Conservation (phyloP, 257 asterid genomes). For the Scutellaria baicalensis region DNA sequence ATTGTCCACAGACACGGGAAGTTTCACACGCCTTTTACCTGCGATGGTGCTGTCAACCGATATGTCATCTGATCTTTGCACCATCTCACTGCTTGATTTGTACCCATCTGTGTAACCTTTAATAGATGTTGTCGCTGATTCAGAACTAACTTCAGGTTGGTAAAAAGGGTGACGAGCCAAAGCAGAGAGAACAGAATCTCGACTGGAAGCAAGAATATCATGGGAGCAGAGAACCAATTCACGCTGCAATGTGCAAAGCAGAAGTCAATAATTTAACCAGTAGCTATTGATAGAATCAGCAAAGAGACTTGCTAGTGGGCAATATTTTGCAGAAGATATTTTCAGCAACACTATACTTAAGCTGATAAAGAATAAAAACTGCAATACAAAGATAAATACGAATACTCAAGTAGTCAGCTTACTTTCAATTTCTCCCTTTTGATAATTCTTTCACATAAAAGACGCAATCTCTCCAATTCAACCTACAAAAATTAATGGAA, state of each 20-base stretch:
- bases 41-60: constrained; percentile 81
- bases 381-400: not conserved
- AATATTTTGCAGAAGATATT: not conserved
- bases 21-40: constrained; percentile 58
- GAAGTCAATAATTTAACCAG: not conserved
- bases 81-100: constrained; percentile 69
- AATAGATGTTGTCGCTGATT: constrained; percentile 88
- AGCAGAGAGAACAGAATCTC: constrained; percentile 67
- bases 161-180: constrained; percentile 70
- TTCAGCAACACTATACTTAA: not conserved
- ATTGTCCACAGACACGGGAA: constrained; percentile 50
- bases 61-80: constrained; percentile 81
- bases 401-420: constrained; percentile 20
- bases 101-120: constrained; percentile 60
- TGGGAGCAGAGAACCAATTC: constrained; percentile 93
- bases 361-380: not conserved
- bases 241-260: constrained; percentile 55
- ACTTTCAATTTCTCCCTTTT: constrained; percentile 94
- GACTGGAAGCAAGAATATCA: constrained; percentile 67
- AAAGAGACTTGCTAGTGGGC: not conserved
- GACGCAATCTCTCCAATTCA: constrained; percentile 94
- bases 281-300: not conserved
- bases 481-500: constrained; percentile 44
- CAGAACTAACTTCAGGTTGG: constrained; percentile 88
- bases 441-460: constrained; percentile 87